Percentiles rank a stretch among this genome's conserved stretches.
phyloP scores from a whole-genome alignment of 352 stramenopile species.

The Globisporangium ultimum region DNA sequence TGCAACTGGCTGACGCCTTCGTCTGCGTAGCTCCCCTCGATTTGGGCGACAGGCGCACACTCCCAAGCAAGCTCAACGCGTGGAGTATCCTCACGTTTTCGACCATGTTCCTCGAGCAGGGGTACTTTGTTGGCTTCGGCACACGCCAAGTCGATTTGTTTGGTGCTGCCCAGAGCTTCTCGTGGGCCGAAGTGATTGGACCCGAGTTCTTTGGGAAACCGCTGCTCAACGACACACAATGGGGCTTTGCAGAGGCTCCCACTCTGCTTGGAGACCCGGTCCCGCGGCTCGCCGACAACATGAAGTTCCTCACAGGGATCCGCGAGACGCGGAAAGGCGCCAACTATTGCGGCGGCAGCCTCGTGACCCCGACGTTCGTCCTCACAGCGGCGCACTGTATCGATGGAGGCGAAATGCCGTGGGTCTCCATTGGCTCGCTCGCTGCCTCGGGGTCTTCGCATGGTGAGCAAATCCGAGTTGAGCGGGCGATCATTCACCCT shows the following conservation, averaged over 20 bases:
- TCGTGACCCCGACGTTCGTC: conserved; percentile 8
- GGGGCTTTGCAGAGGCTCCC: not conserved
- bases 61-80: too few species aligned
- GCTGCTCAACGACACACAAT: not conserved
- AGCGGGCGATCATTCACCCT: conserved; percentile 19
- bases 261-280: not conserved
- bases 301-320: conserved; percentile 10
- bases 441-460: conserved; percentile 10
- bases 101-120: too few species aligned
- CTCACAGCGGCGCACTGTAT: conserved; percentile 13
- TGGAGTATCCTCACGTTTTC: too few species aligned
- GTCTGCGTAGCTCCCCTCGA: too few species aligned
- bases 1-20: too few species aligned
- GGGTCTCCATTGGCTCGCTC: conserved; percentile 23
- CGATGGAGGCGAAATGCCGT: conserved; percentile 14
- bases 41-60: too few species aligned
- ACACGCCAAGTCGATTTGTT: conserved; percentile 1
- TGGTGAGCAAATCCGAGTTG: conserved; percentile 28
- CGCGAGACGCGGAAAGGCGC: conserved; percentile 2
- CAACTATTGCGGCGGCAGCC: conserved; percentile 12
- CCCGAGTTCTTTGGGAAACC: conserved; percentile 9
- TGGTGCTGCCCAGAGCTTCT: conserved; percentile 3
- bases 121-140: conserved; percentile 2
- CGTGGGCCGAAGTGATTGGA: conserved; percentile 5
- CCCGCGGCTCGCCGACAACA: not conserved